Base-by-base conservation (phyloP, 106 monocot species). In the Allium fistulosum region DNA sequence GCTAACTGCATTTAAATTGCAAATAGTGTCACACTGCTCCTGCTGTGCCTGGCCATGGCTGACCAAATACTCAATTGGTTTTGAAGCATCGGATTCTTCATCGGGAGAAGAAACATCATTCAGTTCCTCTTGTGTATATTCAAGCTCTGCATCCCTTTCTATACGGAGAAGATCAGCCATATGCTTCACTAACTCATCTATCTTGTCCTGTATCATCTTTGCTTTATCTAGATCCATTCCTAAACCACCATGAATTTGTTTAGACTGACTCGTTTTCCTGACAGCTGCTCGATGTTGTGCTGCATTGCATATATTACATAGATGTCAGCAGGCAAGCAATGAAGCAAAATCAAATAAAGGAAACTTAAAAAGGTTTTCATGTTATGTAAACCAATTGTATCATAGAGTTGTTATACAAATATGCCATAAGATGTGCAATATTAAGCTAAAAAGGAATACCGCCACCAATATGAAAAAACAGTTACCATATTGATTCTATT, bases 11-110 rank as follows among this genome's bases (percentile, higher is more conserved):
- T 91, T 78, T 71, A 97, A 73, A 77, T 86, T 97, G 80, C 96
- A 97, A 52, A 97, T 82, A n/a, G 96, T 97, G 68, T 97, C 96
- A 57, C 96, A 97, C 66, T 92, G 96, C 76, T 97, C 96, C 63
- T 97, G 96, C 63, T 92, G 88, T 11, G 88, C 69, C 70, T 92
- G 83, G 14, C 86, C 96, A 66, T 97, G 96, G 66, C 92, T 97
- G 46, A 97, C 96, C 68, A 97, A 72, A 64, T 89, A 97, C 51
- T 97, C 96, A 48, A 84, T 79, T 46, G 96, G 96, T 67, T 88
- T 97, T 11, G 61, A 68, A 7, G 62, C 53, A 57, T 88, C 74
- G 15, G 80, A 80, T 48, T 79, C 80, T 17, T 76, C 78, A 53
- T 87, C 80, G 18, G 80, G 80, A 69, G 66, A 77, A 4, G 96